Percentiles rank a stretch among this genome's conserved stretches.
These are phyloP conservation scores for Cryphonectria nitschkei DNA, from an alignment of 2,329 filamentous ascomycete species.

Conservation along the genomic window DNA sequence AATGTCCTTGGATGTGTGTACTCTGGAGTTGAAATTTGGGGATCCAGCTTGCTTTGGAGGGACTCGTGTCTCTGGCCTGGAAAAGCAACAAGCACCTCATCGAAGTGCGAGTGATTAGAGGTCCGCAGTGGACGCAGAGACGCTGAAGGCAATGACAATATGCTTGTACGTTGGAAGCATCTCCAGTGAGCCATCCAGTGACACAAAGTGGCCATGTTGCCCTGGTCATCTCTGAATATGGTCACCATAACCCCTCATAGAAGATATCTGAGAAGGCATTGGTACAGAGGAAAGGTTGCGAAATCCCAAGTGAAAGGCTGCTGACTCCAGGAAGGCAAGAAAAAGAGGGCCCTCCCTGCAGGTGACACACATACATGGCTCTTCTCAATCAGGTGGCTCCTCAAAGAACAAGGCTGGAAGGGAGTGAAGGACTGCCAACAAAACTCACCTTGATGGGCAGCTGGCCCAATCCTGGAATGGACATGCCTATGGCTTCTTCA, in stretches of 20 bases:
- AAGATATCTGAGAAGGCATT: background rate
- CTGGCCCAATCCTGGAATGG: conserved; percentile 74
- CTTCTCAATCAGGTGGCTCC: background rate
- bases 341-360: background rate
- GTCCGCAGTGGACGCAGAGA: background rate
- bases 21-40: background rate
- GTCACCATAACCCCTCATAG: background rate
- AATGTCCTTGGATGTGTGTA: background rate
- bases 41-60: background rate
- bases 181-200: background rate
- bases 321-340: background rate
- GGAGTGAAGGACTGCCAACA: background rate
- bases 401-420: background rate
- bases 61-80: background rate
- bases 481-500: conserved; percentile 52
- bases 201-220: background rate
- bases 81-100: background rate
- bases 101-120: background rate
- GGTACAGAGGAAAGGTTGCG: background rate
- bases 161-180: too few relatives aligned
- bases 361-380: background rate
- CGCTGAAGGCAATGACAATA: background rate
- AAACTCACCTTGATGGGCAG: conserved; percentile 60
- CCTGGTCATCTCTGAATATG: background rate
- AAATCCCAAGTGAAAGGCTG: background rate